phyloP scores from a whole-genome alignment of 106 monocot genomes.

The Chionographis japonica region DNA sequence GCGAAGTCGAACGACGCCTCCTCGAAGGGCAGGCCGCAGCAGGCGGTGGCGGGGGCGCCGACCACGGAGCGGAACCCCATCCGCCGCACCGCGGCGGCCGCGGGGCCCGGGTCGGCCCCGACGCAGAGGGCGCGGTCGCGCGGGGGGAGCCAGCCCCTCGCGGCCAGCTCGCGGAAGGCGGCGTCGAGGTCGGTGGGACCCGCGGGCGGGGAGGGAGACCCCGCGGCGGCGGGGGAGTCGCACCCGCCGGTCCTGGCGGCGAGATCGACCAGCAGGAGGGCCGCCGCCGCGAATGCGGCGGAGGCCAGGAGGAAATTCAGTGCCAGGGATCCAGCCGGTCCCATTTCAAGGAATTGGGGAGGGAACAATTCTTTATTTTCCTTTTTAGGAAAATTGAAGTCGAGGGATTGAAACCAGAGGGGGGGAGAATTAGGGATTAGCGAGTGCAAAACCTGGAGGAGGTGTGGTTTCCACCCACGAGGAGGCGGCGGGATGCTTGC shows the following conservation, averaged over 20 bases:
- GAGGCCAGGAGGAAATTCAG: conserved; percentile 13
- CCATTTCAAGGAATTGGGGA: conserved; percentile 4
- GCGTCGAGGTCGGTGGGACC: conserved; percentile 17
- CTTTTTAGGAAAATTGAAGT: not conserved
- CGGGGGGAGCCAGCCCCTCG: conserved; percentile 11
- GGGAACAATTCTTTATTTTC: not conserved
- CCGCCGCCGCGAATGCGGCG: conserved; percentile 4
- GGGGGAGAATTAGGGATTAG: conserved; percentile 9
- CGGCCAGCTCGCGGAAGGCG: conserved; percentile 21
- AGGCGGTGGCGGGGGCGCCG: conserved; percentile 12
- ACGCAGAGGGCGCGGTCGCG: conserved; percentile 21
- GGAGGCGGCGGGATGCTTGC: conserved; percentile 11
- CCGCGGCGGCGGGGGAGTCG: not conserved
- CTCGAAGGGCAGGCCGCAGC: conserved; percentile 26
- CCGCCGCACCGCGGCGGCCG: conserved; percentile 3
- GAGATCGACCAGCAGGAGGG: conserved; percentile 7
- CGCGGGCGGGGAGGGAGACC: not conserved
- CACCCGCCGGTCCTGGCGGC: conserved; percentile 6
- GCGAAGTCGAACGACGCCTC: conserved; percentile 28
- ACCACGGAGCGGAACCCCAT: not conserved
- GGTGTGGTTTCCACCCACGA: conserved; percentile 41
- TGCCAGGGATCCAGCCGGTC: conserved; percentile 5
- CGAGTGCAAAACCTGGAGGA: conserved; percentile 39
- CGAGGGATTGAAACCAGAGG: not conserved
- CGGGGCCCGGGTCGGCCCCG: conserved; percentile 9